These are phyloP conservation scores for Schizonepeta tenuifolia DNA, from an alignment of 257 asterid species.

Conservation along the genomic window DNA sequence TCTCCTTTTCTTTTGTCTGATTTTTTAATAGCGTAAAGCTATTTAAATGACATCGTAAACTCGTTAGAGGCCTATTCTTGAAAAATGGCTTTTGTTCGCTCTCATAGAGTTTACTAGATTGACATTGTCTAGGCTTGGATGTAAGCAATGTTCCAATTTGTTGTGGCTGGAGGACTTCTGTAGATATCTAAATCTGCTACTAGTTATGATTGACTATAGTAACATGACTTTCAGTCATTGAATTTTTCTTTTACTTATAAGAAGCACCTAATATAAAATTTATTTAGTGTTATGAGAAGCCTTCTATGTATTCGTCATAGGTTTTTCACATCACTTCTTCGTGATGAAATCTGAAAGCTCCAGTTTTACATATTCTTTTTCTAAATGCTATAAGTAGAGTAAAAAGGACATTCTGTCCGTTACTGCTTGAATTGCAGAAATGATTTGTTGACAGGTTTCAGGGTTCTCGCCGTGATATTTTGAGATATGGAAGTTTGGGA, in stretches of 20 bases:
- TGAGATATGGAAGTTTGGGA: slow-evolving; percentile 94
- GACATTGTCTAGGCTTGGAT: background rate
- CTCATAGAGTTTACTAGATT: background rate
- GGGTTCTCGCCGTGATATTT: slow-evolving; percentile 79
- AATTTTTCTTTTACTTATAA: background rate
- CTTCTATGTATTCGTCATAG: slow-evolving; percentile 2
- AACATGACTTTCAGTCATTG: background rate
- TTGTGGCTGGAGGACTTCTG: background rate
- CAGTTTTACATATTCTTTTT: background rate
- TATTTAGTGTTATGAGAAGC: background rate
- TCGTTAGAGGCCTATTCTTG: background rate
- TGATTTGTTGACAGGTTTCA: slow-evolving; percentile 78
- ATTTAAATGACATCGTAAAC: background rate
- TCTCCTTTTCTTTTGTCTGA: too few relatives aligned
- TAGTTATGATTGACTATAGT: background rate
- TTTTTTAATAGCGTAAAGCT: too few relatives aligned
- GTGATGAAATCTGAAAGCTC: background rate
- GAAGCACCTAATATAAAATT: background rate
- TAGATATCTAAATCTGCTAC: background rate
- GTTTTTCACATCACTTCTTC: slow-evolving; percentile 8
- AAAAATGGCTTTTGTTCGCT: background rate
- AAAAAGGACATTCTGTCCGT: slow-evolving; percentile 38
- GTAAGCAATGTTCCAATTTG: background rate
- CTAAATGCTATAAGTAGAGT: slow-evolving; percentile 26
- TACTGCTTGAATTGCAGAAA: slow-evolving; percentile 51